Evolutionary conservation across 805 yeast species (phyloP), one percentile per base, ranked within the genome.

Genomic region (Brettanomyces naardenensis): DNA sequence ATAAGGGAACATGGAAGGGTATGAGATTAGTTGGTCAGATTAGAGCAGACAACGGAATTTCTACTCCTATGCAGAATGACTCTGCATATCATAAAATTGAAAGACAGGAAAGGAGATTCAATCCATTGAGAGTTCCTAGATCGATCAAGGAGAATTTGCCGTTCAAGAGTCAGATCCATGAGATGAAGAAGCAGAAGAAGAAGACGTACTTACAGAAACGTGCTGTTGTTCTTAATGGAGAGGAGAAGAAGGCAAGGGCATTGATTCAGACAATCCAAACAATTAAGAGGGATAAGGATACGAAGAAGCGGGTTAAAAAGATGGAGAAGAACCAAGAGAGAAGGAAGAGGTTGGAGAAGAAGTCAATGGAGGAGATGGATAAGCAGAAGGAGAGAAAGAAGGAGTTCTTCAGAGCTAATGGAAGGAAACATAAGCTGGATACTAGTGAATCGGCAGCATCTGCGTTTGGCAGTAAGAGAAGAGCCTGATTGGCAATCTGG

Each of bases 1-100:
- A 87, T 47, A 92, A 92, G 63, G 67, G 71, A 23, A 85, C 85
- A 52, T 92, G 99, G 99, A 75, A 75, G 53, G 99, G 99, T 45
- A 88, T 92, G 95, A 75, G 95, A 55, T 69, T 90, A 44, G 92
- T 97, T 1, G 98, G 98, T 41, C 82, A 82, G 52, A 88, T 92
- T 31, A 76, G 98, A 52, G 90, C 92, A 18, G 94, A 73, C 19
- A 59, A 70, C 47, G 73, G 71, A 28, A 53, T 87, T 33, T 43
- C 37, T 36, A 76, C 92, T 0, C 90, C 90, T 34, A 61, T 54
- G 47, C 53, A 60, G 39, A 59, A 65, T 17, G 77, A 73, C 48
- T 66, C 74, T 42, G 66, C 70, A 4, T 75, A 75, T 53, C 60
- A 62, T 43, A 88, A 86, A 64, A 69, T 94, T 40, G 97, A 87